Evolutionary conservation across 805 yeast genomes (phyloP), one percentile per base, ranked within the genome.

Genomic region (Barnettozyma sp.): DNA sequence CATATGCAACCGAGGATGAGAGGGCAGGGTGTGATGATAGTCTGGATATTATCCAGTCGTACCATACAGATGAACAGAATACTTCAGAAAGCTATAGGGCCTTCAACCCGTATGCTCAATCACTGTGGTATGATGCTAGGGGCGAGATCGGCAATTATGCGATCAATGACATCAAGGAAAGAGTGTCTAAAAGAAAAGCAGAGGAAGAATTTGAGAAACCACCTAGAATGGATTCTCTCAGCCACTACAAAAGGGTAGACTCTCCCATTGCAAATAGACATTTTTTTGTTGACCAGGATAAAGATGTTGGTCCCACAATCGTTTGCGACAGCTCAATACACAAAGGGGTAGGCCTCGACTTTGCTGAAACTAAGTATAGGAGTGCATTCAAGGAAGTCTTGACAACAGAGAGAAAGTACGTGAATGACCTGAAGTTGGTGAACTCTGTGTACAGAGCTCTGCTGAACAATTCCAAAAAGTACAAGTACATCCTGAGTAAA

Each of bases 21-120:
- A 19, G 21, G 23, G n/a, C 32, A n/a, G 32, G 22, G 13, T 23
- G 20, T 6, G 15, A 17, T 4, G 23, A 27, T 16, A 10, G 25
- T 1, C 22, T 22, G 5, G 16, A 34, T n/a, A 24, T 45, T 7
- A 45, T 50, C 10, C 52, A 55, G 20, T 40, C 55, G 2, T 26
- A 30, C 14, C 44, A 46, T 15, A 39, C 40, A 31, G 54, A 52
- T 2, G 42, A 52, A 4, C 46, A 43, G 13, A 39, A 46, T 26
- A 40, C 51, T 5, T 41, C 58, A 3, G 33, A 28, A 13, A 35
- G 26, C 15, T 44, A 42, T 26, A 34, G 41, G 12, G 15, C 23
- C 2, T 7, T 14, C 1, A 68, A 68, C 35, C 73, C 73, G 0
- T 68, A 68, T 45, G 57, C 71, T 0, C 52, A 56, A 26, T 66